Evolutionary conservation across 805 yeast genomes (phyloP).

Genomic region (Ogataea populi-albae): DNA sequence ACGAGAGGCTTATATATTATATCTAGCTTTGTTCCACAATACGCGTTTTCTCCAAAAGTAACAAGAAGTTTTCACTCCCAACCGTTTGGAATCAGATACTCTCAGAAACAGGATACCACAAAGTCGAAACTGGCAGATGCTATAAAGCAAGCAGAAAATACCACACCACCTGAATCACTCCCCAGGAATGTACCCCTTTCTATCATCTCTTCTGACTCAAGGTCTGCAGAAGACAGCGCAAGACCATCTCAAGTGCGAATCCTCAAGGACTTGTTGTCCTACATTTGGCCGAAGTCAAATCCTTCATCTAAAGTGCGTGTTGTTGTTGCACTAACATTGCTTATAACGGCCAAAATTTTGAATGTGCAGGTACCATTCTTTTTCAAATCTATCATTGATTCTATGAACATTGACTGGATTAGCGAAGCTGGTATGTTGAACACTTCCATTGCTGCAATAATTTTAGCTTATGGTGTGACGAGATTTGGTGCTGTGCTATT

Average conservation of each 20-base stretch:
- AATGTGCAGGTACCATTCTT: slow-evolving; percentile 96
- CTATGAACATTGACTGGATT: slow-evolving; percentile 89
- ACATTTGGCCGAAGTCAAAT: slow-evolving; percentile 80
- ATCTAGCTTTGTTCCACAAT: too few species aligned
- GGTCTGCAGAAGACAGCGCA: slow-evolving; percentile 2
- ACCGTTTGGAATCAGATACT: too few species aligned
- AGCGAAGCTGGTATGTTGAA: slow-evolving; percentile 59
- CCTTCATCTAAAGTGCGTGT: slow-evolving; percentile 70
- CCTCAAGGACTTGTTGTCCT: slow-evolving; percentile 59
- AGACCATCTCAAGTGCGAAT: slow-evolving; percentile 49
- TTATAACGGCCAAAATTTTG: slow-evolving; percentile 77
- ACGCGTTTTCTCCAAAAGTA: too few species aligned
- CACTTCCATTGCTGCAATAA: slow-evolving; percentile 60
- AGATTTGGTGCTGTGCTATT: slow-evolving; percentile 91
- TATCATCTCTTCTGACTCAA: too few species aligned
- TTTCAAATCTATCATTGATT: slow-evolving; percentile 84
- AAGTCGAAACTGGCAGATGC: too few species aligned
- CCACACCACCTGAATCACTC: background rate
- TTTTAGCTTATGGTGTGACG: slow-evolving; percentile 89
- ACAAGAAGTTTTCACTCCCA: too few species aligned
- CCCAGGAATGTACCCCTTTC: background rate
- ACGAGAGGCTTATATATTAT: too few species aligned
- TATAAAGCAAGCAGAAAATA: too few species aligned
- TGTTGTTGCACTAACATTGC: slow-evolving; percentile 64
- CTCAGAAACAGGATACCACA: too few species aligned